Evolutionary conservation across 140 eudicot species (phyloP).

Genomic region (Artemisia princeps): DNA sequence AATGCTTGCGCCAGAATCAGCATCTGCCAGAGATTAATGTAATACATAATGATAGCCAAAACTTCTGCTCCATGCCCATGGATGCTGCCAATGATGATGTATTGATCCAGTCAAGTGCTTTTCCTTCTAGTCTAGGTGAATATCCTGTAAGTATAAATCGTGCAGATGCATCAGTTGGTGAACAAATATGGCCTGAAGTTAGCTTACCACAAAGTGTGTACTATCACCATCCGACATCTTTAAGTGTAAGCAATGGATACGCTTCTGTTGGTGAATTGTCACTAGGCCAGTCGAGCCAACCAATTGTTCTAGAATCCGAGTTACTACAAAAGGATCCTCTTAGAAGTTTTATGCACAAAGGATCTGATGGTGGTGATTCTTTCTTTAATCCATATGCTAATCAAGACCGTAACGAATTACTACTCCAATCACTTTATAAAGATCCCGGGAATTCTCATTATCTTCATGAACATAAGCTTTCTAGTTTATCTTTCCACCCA

Average conservation of each 20-base stretch:
- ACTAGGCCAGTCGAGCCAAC: slow-evolving; percentile 33
- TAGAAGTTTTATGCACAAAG: slow-evolving; percentile 25
- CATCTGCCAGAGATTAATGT: slow-evolving; percentile 19
- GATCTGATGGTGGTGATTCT: slow-evolving; percentile 32
- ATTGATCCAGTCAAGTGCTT: slow-evolving; percentile 25
- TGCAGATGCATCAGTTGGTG: slow-evolving; percentile 31
- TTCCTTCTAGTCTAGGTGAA: slow-evolving; percentile 27
- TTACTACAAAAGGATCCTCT: too few relatives aligned
- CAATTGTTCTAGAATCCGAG: slow-evolving; percentile 3
- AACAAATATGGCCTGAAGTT: slow-evolving; percentile 50
- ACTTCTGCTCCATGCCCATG: slow-evolving; percentile 33
- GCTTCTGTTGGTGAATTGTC: slow-evolving; percentile 37
- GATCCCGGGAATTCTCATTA: slow-evolving; percentile 38
- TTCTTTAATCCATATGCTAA: slow-evolving; percentile 45
- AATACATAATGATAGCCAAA: slow-evolving; percentile 25
- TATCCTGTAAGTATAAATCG: slow-evolving; percentile 35
- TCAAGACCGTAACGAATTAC: slow-evolving; percentile 53
- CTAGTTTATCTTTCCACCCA: slow-evolving; percentile 38
- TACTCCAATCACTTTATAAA: slow-evolving; percentile 53
- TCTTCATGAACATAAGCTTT: slow-evolving; percentile 49
- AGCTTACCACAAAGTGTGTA: slow-evolving; percentile 40
- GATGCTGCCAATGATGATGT: slow-evolving; percentile 23
- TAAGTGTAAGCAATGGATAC: slow-evolving; percentile 37
- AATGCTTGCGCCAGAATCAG: slow-evolving; percentile 27
- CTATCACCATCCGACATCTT: slow-evolving; percentile 36